These are phyloP conservation scores for Gossypium ekmanianum DNA, from an alignment of 345 rosid species.

Conservation along the genomic window DNA sequence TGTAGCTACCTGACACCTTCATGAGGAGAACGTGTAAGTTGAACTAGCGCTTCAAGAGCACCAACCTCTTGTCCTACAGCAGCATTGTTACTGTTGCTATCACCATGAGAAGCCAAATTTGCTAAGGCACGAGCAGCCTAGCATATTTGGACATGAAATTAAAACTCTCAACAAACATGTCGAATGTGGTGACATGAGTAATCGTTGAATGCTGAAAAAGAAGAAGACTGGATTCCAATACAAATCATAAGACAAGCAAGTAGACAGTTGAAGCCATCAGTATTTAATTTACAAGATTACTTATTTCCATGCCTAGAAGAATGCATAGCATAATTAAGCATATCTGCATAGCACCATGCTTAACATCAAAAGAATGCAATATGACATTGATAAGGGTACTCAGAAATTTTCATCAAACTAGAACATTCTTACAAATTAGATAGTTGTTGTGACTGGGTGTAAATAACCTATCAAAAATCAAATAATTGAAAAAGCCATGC, in stretches of 20 bases:
- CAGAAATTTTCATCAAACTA: neutral
- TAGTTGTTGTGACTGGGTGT: neutral
- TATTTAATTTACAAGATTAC: neutral
- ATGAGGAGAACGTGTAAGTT: constrained; percentile 71
- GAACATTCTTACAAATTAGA: neutral
- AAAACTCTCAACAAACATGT: constrained; percentile 13
- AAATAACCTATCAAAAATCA: neutral
- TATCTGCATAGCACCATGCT: neutral
- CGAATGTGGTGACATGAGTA: neutral
- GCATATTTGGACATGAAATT: constrained; percentile 5
- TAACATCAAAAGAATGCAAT: neutral
- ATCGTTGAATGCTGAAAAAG: neutral
- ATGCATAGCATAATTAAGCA: neutral
- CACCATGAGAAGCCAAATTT: constrained; percentile 98
- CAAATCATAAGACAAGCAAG: neutral
- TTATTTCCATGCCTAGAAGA: neutral
- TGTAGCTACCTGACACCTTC: constrained; percentile 82
- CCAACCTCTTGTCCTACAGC: constrained; percentile 97
- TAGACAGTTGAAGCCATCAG: neutral
- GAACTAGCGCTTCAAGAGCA: constrained; percentile 92
- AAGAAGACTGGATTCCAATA: neutral
- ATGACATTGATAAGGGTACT: neutral
- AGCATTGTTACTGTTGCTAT: constrained; percentile 86
- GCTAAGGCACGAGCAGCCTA: constrained; percentile 99
- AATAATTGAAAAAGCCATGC: neutral